Conservation (phyloP, 306 rosid species). For the Corylus heterophylla region DNA sequence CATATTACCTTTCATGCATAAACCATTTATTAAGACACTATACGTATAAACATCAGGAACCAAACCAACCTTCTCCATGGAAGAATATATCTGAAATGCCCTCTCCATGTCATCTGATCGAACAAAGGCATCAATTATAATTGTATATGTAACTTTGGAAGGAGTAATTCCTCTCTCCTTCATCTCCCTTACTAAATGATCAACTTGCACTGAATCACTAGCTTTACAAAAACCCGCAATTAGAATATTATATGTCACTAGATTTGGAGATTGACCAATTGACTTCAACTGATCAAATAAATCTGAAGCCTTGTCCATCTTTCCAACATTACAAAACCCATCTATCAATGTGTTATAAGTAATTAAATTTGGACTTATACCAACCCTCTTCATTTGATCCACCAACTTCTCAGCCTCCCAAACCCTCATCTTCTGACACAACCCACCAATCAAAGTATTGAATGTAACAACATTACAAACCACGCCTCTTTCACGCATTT, state of each 20-base stretch:
- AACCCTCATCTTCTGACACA: conserved; percentile 45
- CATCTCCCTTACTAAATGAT: conserved; percentile 67
- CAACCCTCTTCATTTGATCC: conserved; percentile 41
- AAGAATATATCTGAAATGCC: conserved; percentile 54
- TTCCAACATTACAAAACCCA: conserved; percentile 60
- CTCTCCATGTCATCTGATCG: conserved; percentile 46
- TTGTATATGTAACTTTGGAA: conserved; percentile 72
- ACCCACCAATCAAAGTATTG: conserved; percentile 58
- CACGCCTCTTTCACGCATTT: conserved; percentile 71
- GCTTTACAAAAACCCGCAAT: conserved; percentile 53
- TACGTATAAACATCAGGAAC: conserved; percentile 59
- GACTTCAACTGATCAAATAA: conserved; percentile 60
- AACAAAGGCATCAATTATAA: conserved; percentile 53
- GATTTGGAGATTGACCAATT: conserved; percentile 56
- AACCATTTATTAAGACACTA: conserved; percentile 72
- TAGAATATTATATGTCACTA: conserved; percentile 67
- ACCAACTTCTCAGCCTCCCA: conserved; percentile 55
- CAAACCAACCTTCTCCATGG: conserved; percentile 69
- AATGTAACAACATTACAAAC: conserved; percentile 52
- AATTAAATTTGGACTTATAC: conserved; percentile 53
- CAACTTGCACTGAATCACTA: conserved; percentile 47
- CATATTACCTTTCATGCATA: conserved; percentile 61
- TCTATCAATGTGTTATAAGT: conserved; percentile 65
- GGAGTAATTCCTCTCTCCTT: conserved; percentile 60
- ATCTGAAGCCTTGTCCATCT: conserved; percentile 56